Evolutionary conservation across 306 rosid species (phyloP), one percentile per base, ranked within the genome.

Genomic region (Rubus idaeus): DNA sequence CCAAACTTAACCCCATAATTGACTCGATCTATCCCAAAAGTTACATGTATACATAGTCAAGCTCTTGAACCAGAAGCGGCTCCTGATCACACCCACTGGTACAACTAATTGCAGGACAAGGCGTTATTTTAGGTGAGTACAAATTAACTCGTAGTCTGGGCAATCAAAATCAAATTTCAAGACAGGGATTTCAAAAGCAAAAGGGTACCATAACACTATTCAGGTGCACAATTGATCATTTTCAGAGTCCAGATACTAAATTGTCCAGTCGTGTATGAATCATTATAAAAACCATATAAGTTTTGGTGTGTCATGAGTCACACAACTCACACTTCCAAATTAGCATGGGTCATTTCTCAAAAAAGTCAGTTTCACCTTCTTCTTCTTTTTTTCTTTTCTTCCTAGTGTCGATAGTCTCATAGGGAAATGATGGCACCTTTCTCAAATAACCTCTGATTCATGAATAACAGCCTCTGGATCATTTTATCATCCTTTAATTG

Each of bases 21-120:
- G 8, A 52, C 8, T 52, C 2, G 12, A 55, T 86, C 93, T 11
- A 79, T 42, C 72, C 85, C 76, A 73, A 81, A 89, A 26, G 83
- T 89, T 6, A 70, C 89, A 10, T 88, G 82, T 56, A 62, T 93
- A 93, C 86, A 93, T 47, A 83, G 40, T 86, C 57, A 79, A 76
- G 21, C 45, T 80, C 52, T 75, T 88, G 20, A 71, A 41, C 55
- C 88, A 87, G 47, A 77, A 78, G 10, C 85, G 62, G 39, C 70
- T 89, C 35, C 44, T 88, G 5, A 75, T 87, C 35, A 61, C 83
- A 0, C 42, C 89, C 37, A 82, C 85, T 89, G 97, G 97, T 45
- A 78, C 50, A 78, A 70, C 58, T 83, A 80, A 75, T 79, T 87
- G 30, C 76, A 6, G 79, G 86, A 40, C 86, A 81, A 77, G 89